These are phyloP conservation scores for Kwoniella sp. DNA, from an alignment of 768 basidiomycete genomes.

Conservation along the genomic window DNA sequence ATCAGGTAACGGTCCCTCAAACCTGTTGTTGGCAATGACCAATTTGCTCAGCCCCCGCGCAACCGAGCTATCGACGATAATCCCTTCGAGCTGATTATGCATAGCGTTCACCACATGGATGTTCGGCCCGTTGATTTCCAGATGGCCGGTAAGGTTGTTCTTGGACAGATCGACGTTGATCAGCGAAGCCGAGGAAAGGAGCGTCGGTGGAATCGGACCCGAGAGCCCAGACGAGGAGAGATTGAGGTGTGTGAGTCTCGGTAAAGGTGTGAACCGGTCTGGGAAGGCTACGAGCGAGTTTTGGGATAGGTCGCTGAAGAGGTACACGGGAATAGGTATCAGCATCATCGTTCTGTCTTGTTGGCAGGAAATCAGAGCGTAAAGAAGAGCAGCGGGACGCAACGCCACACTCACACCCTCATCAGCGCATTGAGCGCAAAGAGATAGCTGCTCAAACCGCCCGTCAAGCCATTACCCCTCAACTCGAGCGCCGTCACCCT, in stretches of 20 bases:
- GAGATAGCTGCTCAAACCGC: conserved; percentile 12
- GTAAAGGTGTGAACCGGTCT: conserved; percentile 22
- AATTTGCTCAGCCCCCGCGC: conserved; percentile 5
- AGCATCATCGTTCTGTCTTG: background rate
- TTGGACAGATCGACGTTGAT: conserved; percentile 29
- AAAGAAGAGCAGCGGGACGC: too few relatives aligned
- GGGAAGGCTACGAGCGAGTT: conserved; percentile 24
- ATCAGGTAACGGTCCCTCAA: conserved; percentile 22
- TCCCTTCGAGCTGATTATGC: conserved; percentile 13
- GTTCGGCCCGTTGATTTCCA: conserved; percentile 1
- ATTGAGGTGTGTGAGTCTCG: conserved; percentile 23
- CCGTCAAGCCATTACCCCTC: conserved; percentile 26
- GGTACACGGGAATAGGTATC: background rate
- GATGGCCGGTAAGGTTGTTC: conserved; percentile 23
- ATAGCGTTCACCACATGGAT: conserved; percentile 9
- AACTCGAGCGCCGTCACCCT: conserved; percentile 22
- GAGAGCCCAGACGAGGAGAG: conserved; percentile 15
- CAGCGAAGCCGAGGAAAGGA: conserved; percentile 14
- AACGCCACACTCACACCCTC: conserved; percentile 26
- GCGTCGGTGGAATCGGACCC: conserved; percentile 19
- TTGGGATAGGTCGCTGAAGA: conserved; percentile 31
- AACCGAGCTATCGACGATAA: background rate
- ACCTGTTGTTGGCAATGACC: conserved; percentile 10
- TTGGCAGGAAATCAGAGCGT: background rate
- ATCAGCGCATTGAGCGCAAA: conserved; percentile 23